A percentile compares a stretch with the other conserved stretches of the same genome.
Evolutionary conservation across 2,329 filamentous ascomycete species (phyloP).

Genomic region (Pseudonectria foliicola): DNA sequence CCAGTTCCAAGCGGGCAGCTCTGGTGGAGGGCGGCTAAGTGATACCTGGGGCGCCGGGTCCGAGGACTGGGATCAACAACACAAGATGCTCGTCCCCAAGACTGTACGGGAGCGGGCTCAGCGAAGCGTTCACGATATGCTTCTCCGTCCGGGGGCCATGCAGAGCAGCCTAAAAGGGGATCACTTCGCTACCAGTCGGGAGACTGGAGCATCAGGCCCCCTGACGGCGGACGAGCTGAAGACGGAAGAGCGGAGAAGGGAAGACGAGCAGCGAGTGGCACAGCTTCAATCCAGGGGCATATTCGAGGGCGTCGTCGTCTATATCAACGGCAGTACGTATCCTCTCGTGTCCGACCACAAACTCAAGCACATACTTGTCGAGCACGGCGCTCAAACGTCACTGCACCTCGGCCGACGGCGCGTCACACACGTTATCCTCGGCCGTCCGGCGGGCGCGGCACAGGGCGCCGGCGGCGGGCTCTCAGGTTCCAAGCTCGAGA

Average conservation of each 20-base stretch:
- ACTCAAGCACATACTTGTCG: constrained; percentile 68
- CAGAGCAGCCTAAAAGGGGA: constrained; percentile 13
- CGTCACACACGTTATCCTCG: constrained; percentile 83
- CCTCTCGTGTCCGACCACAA: constrained; percentile 79
- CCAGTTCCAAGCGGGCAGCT: constrained; percentile 57
- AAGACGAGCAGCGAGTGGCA: constrained; percentile 42
- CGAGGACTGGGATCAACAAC: constrained; percentile 42
- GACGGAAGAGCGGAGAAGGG: constrained; percentile 30
- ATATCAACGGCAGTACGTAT: constrained; percentile 81
- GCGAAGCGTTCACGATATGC: constrained; percentile 47
- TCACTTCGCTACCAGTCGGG: background rate
- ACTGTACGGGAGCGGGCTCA: constrained; percentile 31
- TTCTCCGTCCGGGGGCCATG: constrained; percentile 41
- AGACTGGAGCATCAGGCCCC: background rate
- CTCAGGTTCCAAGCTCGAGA: constrained; percentile 70
- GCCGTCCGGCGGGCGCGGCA: constrained; percentile 43
- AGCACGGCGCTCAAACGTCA: constrained; percentile 66
- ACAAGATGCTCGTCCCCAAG: constrained; percentile 36
- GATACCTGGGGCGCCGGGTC: constrained; percentile 62
- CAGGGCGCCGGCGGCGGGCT: constrained; percentile 65
- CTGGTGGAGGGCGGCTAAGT: constrained; percentile 52
- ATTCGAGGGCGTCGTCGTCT: constrained; percentile 67
- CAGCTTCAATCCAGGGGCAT: constrained; percentile 35
- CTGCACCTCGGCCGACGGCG: constrained; percentile 62
- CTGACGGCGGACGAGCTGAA: constrained; percentile 18